Evolutionary conservation across 2,329 filamentous ascomycete species (phyloP), one percentile per base, ranked within the genome.

Genomic region (Xylariaceae sp.): DNA sequence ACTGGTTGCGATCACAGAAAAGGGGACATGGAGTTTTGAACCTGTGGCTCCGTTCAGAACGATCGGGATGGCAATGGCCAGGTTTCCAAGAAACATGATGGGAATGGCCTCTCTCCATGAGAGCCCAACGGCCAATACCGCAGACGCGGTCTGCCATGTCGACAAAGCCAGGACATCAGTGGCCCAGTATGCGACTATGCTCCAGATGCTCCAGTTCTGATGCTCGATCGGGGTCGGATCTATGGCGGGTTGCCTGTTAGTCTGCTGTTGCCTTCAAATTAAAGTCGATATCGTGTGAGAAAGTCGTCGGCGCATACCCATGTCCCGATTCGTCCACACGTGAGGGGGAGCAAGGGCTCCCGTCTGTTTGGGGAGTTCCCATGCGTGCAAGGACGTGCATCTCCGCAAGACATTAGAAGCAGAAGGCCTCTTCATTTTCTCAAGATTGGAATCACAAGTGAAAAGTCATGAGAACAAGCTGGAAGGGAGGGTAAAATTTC

Each of bases 41-140:
- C 77, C 76, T 57, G 77, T 77, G 11, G 77, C 76, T 15, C 77
- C 77, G 65, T 80, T 79, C n/a, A 79, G 69, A 8, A 78, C 76
- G 69, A 79, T 75, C 9, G 77, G 74, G 9, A 85, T 78, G 11
- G 83, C 81, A 17, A 85, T 83, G 64, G 83, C 86, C 9, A 80
- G 75, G 10, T 81, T 80, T 49, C 87, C 86, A n/a, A 87, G 82
- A 49, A 78, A 65, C 68, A 80, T 84, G 64, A 71, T 69, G 1
- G 69, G 69, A 39, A 72, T 71, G 3, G 70, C 70, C 58, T 72
- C 70, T 11, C 72, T 64, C 73, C 73, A 74, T 13, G 69, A 72
- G 3, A 75, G 53, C 4, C 73, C 73, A 15, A 74, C 72, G 3
- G 69, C 67, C 3, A 75, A 67, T 4, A 75, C 71, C 1, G 69